Percentiles rank a stretch among this genome's conserved stretches.
Evolutionary conservation across 192 early-diverging fungal genomes (phyloP).

Genomic region (Ambispora gerdemannii): DNA sequence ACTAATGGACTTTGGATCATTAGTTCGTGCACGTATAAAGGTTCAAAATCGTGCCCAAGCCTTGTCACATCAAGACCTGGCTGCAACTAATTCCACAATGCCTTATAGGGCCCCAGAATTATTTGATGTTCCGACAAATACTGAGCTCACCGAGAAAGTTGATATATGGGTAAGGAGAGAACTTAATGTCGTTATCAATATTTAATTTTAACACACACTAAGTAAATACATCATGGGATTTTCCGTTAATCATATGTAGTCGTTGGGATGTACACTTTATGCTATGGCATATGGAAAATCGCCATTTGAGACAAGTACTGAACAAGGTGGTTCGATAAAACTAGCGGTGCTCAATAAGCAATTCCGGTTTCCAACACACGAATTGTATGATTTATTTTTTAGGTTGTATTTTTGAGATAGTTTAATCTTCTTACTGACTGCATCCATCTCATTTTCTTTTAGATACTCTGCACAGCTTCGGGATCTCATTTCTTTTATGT

Average conservation of each 20-base stretch:
- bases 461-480: constrained; percentile 55
- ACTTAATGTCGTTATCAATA: not conserved
- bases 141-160: constrained; percentile 61
- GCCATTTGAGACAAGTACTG: constrained; percentile 68
- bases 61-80: constrained; percentile 66
- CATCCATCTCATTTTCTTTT: not conserved
- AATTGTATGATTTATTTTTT: too few relatives aligned
- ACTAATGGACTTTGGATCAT: constrained; percentile 78
- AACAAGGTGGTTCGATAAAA: constrained; percentile 67
- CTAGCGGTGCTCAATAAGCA: constrained; percentile 69
- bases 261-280: constrained; percentile 69
- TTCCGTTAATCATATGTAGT: constrained; percentile 32
- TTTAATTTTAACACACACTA: too few relatives aligned
- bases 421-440: too few relatives aligned
- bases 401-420: too few relatives aligned
- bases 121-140: constrained; percentile 70
- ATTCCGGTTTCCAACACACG: constrained; percentile 49
- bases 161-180: constrained; percentile 66
- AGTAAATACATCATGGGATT: too few relatives aligned
- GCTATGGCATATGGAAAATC: constrained; percentile 67
- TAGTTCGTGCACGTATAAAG: constrained; percentile 52
- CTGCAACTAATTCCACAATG: constrained; percentile 68
- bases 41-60: constrained; percentile 57
- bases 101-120: constrained; percentile 76
- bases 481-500: constrained; percentile 57